phyloP scores from a whole-genome alignment of 2,329 filamentous ascomycete genomes.

The Apiospora malaysiana region DNA sequence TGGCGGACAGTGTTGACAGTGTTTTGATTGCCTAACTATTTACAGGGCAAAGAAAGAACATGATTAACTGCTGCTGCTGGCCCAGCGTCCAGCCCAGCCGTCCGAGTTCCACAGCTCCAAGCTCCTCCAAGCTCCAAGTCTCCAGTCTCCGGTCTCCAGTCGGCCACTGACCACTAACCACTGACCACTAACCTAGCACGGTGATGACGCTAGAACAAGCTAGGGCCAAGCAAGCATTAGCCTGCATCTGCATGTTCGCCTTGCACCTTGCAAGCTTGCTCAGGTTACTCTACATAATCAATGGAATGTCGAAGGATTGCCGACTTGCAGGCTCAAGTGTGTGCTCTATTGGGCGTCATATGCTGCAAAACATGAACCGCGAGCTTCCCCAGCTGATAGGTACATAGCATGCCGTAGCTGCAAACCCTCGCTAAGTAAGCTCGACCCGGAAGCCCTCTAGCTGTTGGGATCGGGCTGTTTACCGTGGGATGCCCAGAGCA shows the following conservation, averaged over 20 bases:
- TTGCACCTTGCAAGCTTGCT: slow-evolving; percentile 14
- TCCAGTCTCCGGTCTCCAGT: neutral
- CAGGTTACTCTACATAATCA: neutral
- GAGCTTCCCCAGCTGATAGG: neutral
- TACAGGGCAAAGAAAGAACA: slow-evolving; percentile 8
- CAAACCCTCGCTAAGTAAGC: neutral
- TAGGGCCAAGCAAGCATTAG: slow-evolving; percentile 15
- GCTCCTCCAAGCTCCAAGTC: neutral
- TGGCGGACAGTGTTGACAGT: neutral
- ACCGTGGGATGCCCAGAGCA: neutral
- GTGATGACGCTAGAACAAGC: slow-evolving; percentile 16
- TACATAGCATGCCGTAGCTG: neutral
- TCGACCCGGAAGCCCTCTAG: neutral
- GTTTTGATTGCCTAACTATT: slow-evolving; percentile 14
- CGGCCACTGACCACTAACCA: no score
- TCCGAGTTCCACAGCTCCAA: neutral
- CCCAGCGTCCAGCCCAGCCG: neutral
- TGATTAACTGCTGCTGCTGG: slow-evolving; percentile 11
- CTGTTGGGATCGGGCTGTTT: neutral
- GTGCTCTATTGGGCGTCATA: neutral
- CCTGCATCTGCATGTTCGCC: slow-evolving; percentile 14
- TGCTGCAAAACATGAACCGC: neutral
- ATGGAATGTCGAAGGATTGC: slow-evolving; percentile 4
- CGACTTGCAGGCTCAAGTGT: neutral
- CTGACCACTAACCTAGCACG: neutral